Base-by-base conservation (phyloP, 176 grass and related monocot genomes). In the Rhynchospora tenuis region DNA sequence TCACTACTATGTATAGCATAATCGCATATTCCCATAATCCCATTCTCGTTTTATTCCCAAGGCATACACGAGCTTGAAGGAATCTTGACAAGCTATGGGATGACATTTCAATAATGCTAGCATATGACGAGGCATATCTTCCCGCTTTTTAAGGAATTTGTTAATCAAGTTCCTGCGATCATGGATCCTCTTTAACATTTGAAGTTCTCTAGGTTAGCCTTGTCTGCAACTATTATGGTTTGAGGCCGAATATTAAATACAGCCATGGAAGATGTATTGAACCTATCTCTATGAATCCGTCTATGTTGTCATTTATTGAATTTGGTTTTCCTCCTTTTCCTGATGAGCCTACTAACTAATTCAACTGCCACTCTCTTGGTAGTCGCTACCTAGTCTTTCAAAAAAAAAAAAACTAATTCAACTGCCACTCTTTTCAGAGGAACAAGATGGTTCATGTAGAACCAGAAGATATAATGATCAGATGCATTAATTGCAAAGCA, bases 51-150 rank as follows among this genome's bases (percentile, higher is more conserved):
- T 61, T 0, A 61, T 61, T 61, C 59, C 59, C 8, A 61, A 10
- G 20, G 19, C 8, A 2, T 23, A 61, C 1, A 23, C 20, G 22
- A 61, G 20, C 20, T 24, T 61, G 8, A 24, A 61, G 59, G 59
- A 61, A 61, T 61, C 59, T 61, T 24, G 59, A 61, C 19, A 61
- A 61, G 4, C 59, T 2, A 24, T 61, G 33, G 43, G 31, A 71
- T 44, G 67, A 24, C 28, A 75, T 43, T 48, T 75, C 71, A 75
- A 50, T 75, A 75, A 75, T 75, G 44, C 17, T 75, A 50, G 71
- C 44, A 75, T 75, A 75, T 75, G 44, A 75, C 29, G 2, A 46
- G 71, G 71, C 71, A 75, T 75, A 44, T 74, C 71, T 51, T 22
- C 20, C 20, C 59, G 20, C 6, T 22, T 48, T 75, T 75, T 75